Evolutionary conservation across 805 yeast species (phyloP).

Genomic region (Teunomyces tritomae): DNA sequence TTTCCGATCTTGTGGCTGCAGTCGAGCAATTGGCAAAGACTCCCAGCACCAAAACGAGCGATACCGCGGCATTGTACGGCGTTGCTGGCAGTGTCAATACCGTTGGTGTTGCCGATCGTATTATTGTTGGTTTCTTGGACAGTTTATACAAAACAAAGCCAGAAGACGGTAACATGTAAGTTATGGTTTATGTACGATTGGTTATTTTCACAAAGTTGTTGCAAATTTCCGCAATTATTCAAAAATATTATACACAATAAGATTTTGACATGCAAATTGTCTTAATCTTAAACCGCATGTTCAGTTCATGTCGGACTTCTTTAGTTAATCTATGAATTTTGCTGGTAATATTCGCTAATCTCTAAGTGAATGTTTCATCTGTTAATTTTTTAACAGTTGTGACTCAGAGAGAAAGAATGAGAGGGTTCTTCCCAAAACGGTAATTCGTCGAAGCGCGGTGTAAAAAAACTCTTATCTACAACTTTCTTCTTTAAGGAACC

Average conservation of each 20-base stretch:
- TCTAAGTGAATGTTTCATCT: not conserved
- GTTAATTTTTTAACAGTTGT: not conserved
- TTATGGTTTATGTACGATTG: not conserved
- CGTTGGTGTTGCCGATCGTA: constrained; percentile 74
- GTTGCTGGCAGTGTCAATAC: constrained; percentile 91
- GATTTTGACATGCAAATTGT: no score
- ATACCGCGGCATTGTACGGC: constrained; percentile 90
- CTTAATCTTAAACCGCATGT: no score
- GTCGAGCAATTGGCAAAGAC: constrained; percentile 31
- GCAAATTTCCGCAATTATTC: not conserved
- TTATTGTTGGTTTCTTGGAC: constrained; percentile 81
- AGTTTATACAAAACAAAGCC: constrained; percentile 57
- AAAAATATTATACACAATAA: no score
- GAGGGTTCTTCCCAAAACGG: not conserved
- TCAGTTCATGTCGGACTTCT: no score
- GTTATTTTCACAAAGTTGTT: not conserved
- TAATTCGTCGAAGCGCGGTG: constrained; percentile 3
- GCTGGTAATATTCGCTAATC: not conserved
- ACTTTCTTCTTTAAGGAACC: not conserved
- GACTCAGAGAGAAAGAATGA: not conserved
- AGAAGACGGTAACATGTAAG: no score
- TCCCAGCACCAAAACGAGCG: constrained; percentile 40
- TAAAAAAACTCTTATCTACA: constrained; percentile 1
- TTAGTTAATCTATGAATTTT: not conserved
- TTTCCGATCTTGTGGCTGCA: constrained; percentile 40